A percentile compares a stretch with the other conserved stretches of the same genome.
Conservation (phyloP, 768 basidiomycete genomes). For the Serendipita sp. region DNA sequence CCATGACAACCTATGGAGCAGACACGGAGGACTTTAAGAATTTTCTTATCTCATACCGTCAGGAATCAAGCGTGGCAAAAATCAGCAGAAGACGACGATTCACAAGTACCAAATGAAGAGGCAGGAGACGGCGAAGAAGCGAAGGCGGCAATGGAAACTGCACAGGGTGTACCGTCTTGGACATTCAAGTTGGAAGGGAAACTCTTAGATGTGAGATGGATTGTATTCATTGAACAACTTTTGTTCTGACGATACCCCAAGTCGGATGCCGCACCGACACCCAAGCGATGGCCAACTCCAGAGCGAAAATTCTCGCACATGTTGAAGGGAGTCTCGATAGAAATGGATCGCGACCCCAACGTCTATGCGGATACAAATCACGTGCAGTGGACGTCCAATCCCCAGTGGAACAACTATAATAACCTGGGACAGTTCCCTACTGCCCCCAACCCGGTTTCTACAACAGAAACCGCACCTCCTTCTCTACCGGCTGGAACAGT, state of each 20-base stretch:
- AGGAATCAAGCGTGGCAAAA: conserved; percentile 79
- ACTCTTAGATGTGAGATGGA: conserved; percentile 33
- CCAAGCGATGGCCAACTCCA: conserved; percentile 23
- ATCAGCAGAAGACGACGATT: neutral
- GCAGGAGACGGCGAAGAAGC: conserved; percentile 15
- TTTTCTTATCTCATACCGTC: conserved; percentile 79
- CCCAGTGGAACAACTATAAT: neutral
- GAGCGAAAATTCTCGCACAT: conserved; percentile 74
- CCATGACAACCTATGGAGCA: conserved; percentile 17
- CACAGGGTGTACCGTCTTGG: conserved; percentile 84
- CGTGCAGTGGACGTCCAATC: conserved; percentile 37
- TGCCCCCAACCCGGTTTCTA: neutral
- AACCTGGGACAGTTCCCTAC: neutral
- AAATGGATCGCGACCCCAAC: conserved; percentile 70
- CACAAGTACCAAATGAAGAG: neutral
- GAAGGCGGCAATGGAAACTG: conserved; percentile 53
- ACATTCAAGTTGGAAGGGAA: conserved; percentile 75
- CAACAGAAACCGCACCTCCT: neutral
- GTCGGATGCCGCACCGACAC: conserved; percentile 40
- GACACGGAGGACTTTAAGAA: conserved; percentile 68
- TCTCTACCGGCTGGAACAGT: conserved; percentile 19
- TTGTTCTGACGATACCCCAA: neutral
- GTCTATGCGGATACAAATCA: conserved; percentile 76
- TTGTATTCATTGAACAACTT: neutral
- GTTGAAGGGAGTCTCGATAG: conserved; percentile 69